Percentiles rank a stretch among this genome's conserved stretches.
These are phyloP conservation scores for Daldinia bambusicola DNA, from an alignment of 495 filamentous ascomycete species.

Conservation along the genomic window DNA sequence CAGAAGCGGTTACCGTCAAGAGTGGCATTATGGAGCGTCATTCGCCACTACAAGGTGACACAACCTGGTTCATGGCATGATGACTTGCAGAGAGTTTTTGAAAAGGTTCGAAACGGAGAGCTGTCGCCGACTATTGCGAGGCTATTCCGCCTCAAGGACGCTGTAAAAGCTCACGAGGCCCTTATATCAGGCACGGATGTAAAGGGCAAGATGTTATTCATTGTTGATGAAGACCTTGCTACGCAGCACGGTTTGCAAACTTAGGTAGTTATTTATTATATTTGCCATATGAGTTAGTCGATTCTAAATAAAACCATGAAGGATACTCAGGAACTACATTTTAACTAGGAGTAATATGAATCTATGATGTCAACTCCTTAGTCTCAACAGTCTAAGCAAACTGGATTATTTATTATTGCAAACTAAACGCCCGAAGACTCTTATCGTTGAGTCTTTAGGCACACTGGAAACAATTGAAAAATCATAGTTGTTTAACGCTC, in stretches of 20 bases:
- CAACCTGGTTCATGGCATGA: background rate
- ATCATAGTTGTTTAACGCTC: no score
- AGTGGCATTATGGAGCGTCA: background rate
- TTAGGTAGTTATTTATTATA: no score
- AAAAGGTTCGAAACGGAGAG: background rate
- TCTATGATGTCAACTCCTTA: no score
- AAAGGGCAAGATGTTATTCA: background rate
- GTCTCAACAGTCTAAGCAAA: no score
- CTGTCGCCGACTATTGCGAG: background rate
- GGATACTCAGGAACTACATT: no score
- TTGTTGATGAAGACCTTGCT: background rate
- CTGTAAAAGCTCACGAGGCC: background rate
- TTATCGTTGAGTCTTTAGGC: no score
- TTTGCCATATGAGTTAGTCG: no score
- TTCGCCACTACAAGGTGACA: background rate
- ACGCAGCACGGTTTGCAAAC: background rate
- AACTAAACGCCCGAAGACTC: no score
- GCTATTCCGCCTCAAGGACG: background rate
- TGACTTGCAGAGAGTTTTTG: background rate
- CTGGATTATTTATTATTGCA: no score
- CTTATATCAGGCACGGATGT: background rate
- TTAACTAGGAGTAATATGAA: no score
- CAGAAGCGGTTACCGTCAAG: background rate
- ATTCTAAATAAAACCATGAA: no score
- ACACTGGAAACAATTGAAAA: no score